Percentiles rank a stretch among this genome's conserved stretches.
Conservation (phyloP, 1,139 yeast genomes). For the Taphrina deformans region DNA sequence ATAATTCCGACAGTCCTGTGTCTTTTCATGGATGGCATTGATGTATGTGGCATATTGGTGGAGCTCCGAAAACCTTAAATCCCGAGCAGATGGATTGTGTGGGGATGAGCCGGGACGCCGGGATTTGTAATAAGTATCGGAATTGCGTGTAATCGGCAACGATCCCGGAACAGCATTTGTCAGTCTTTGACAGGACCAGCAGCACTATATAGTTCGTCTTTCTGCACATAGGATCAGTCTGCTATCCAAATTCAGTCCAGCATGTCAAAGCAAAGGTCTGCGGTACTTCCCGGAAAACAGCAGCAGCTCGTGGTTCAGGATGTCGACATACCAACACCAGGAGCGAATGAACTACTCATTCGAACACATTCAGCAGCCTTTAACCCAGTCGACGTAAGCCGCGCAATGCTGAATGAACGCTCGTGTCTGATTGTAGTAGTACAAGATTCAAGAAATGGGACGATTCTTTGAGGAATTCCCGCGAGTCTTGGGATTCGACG, state of each 20-base stretch:
- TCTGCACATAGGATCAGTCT: background rate
- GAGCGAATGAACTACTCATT: slow-evolving; percentile 41
- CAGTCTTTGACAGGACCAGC: too few species aligned
- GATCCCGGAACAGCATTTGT: background rate
- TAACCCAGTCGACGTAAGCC: slow-evolving; percentile 28
- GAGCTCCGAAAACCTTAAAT: background rate
- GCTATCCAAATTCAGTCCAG: background rate
- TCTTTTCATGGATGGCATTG: background rate
- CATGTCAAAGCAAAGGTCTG: background rate
- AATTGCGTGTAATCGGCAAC: background rate
- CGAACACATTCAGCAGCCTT: slow-evolving; percentile 1
- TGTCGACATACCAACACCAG: slow-evolving; percentile 12
- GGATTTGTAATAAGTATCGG: background rate
- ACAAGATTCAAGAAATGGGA: background rate
- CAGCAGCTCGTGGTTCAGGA: slow-evolving; percentile 3
- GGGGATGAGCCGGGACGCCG: background rate
- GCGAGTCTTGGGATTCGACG: slow-evolving; percentile 46
- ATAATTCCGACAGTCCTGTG: too few species aligned
- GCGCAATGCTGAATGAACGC: background rate
- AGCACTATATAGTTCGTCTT: too few species aligned
- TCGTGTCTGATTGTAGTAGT: background rate
- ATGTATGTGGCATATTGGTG: background rate
- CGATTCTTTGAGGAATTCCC: slow-evolving; percentile 4
- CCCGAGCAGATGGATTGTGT: background rate
- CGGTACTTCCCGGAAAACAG: background rate